phyloP scores from a whole-genome alignment of 371 early-diverging fungal genomes.

The Rhizopus microsporus region DNA sequence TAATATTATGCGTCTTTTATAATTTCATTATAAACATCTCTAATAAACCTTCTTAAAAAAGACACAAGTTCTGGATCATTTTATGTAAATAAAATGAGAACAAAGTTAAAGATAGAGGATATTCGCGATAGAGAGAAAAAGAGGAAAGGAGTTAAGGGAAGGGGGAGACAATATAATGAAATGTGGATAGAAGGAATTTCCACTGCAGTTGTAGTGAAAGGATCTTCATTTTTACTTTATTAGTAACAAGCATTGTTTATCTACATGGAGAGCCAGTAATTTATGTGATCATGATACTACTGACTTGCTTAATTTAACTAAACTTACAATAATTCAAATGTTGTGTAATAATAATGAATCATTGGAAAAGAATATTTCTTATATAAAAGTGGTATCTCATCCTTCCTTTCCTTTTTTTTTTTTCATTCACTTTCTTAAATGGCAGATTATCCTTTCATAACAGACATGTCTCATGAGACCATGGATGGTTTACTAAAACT shows the following conservation, averaged over 20 bases:
- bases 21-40: neutral
- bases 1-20: conserved; percentile 47
- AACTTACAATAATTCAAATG: neutral
- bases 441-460: too few species aligned
- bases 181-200: too few species aligned
- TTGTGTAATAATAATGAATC: neutral
- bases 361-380: neutral
- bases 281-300: neutral
- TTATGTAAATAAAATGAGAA: too few species aligned
- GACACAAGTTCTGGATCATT: neutral
- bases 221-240: neutral
- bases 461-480: neutral
- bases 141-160: too few species aligned
- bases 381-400: neutral
- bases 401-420: neutral
- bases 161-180: too few species aligned
- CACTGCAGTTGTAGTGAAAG: neutral
- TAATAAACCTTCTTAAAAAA: neutral
- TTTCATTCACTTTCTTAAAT: neutral
- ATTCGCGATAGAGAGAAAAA: too few species aligned
- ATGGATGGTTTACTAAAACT: conserved; percentile 9
- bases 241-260: neutral
- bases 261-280: neutral
- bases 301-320: neutral
- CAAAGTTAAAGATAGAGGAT: too few species aligned